Evolutionary conservation across 208 protist genomes (phyloP).

Genomic region (Herpetomonas muscarum): DNA sequence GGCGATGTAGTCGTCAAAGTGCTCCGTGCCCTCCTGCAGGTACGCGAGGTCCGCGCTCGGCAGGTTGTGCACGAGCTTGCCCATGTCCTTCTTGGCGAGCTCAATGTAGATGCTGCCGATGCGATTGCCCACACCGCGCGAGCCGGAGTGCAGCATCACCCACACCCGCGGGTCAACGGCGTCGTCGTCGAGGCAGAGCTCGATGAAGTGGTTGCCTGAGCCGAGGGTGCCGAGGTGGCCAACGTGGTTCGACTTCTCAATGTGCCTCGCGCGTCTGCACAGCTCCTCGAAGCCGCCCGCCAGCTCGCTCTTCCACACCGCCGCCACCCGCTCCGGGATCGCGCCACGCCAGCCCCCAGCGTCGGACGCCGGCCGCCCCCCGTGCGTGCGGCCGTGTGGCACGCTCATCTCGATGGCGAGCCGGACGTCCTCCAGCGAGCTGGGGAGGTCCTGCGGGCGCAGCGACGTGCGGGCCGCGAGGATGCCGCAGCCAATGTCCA

Average conservation of each 20-base stretch:
- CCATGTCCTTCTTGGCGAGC: constrained; percentile 80
- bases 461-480: constrained; percentile 73
- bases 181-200: constrained; percentile 80
- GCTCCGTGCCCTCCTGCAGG: constrained; percentile 60
- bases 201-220: constrained; percentile 89
- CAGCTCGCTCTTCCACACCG: constrained; percentile 58
- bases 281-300: constrained; percentile 60
- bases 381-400: constrained; percentile 78
- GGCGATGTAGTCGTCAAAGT: constrained; percentile 83
- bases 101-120: constrained; percentile 84
- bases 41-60: constrained; percentile 77
- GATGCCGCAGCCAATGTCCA: constrained; percentile 92
- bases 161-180: constrained; percentile 40
- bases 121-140: constrained; percentile 84
- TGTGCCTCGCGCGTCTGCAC: constrained; percentile 29
- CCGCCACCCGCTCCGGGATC: constrained; percentile 36
- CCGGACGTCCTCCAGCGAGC: constrained; percentile 55
- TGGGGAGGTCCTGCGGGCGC: constrained; percentile 54
- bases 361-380: constrained; percentile 40
- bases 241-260: constrained; percentile 71
- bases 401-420: constrained; percentile 69
- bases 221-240: constrained; percentile 87
- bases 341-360: constrained; percentile 64
- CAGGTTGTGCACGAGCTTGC: constrained; percentile 31
- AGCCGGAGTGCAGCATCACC: constrained; percentile 91